phyloP scores from a whole-genome alignment of 2,329 filamentous ascomycete genomes.

The Leptoxyphium fumago region DNA sequence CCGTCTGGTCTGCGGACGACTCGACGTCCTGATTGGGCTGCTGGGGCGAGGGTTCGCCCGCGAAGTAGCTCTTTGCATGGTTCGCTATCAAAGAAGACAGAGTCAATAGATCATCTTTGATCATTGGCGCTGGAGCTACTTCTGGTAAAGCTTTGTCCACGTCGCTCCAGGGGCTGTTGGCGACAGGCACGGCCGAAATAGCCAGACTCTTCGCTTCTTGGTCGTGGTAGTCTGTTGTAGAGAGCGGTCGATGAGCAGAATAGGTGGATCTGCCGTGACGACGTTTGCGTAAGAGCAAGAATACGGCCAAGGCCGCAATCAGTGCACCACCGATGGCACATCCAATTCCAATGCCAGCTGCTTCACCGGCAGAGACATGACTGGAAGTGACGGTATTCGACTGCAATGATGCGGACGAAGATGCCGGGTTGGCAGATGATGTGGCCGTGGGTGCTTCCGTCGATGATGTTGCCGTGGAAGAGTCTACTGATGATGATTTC shows the following conservation, averaged over 20 bases:
- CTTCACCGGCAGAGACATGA: conserved; percentile 9
- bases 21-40: conserved; percentile 2
- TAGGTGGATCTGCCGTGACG: not conserved
- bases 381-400: too few relatives aligned
- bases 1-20: not conserved
- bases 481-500: too few relatives aligned
- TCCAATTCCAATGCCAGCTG: conserved; percentile 24
- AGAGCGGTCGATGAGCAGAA: not conserved
- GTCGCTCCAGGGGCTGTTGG: not conserved
- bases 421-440: too few relatives aligned
- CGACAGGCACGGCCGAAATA: not conserved
- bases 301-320: not conserved
- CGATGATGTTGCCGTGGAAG: too few relatives aligned
- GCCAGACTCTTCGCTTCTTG: not conserved
- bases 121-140: not conserved
- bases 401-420: too few relatives aligned
- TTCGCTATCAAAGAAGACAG: conserved; percentile 22
- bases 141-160: not conserved
- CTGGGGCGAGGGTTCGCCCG: conserved; percentile 10
- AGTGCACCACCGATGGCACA: conserved; percentile 18
- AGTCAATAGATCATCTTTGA: conserved; percentile 14
- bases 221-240: not conserved
- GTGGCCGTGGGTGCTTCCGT: too few relatives aligned
- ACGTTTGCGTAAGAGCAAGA: not conserved
- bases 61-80: conserved; percentile 23